Conservation (phyloP, 192 early-diverging fungal species). For the Allomyces macrogynus region DNA sequence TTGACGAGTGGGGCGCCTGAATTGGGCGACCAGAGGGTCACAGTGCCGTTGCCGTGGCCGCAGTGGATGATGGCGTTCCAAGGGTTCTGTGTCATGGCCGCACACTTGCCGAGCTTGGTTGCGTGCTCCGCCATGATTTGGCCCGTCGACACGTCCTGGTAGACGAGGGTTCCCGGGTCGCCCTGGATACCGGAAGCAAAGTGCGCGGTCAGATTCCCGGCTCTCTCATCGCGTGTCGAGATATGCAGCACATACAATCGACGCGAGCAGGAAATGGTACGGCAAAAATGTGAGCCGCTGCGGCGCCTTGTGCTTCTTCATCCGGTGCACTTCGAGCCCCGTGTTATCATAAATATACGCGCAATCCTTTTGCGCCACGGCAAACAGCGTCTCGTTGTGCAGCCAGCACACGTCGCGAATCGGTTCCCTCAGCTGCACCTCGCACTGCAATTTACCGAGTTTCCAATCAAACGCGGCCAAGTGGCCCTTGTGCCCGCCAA, state of each 20-base stretch:
- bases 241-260: constrained; percentile 23
- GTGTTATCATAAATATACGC: constrained; percentile 85
- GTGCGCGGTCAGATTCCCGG: too few relatives aligned
- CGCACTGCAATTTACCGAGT: constrained; percentile 46
- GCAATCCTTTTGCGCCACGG: constrained; percentile 86
- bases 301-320: constrained; percentile 62
- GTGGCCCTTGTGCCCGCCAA: constrained; percentile 69
- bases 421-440: constrained; percentile 73
- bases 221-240: too few relatives aligned
- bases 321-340: constrained; percentile 73
- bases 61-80: constrained; percentile 75
- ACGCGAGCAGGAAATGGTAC: constrained; percentile 75
- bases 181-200: constrained; percentile 18
- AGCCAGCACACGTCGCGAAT: constrained; percentile 83
- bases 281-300: constrained; percentile 74
- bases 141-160: constrained; percentile 89
- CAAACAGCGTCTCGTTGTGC: constrained; percentile 84
- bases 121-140: constrained; percentile 53
- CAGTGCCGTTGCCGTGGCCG: constrained; percentile 75
- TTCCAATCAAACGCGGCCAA: constrained; percentile 84
- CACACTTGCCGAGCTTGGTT: constrained; percentile 55
- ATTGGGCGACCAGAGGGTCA: constrained; percentile 79
- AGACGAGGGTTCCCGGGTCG: constrained; percentile 60
- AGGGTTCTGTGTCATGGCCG: constrained; percentile 76
- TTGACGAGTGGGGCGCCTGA: constrained; percentile 70